Evolutionary conservation across 768 basidiomycete genomes (phyloP).

Genomic region (Solioccasus polychromus): DNA sequence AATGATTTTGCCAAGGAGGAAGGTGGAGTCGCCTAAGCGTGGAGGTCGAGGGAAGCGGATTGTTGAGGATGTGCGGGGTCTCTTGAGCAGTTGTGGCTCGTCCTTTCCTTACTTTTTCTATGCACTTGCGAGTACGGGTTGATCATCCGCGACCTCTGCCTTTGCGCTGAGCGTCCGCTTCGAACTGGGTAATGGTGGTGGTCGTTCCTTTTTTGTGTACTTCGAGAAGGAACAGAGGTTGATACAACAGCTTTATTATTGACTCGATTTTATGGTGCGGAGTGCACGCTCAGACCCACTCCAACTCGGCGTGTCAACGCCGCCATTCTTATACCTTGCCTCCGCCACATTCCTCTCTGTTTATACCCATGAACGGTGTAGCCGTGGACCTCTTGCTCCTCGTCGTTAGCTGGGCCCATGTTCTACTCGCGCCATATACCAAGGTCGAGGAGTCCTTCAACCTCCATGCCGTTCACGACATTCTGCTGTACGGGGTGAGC

Average conservation of each 20-base stretch:
- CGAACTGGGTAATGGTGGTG: conserved; percentile 45
- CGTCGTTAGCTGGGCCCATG: conserved; percentile 56
- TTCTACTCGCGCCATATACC: conserved; percentile 79
- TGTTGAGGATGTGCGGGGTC: conserved; percentile 17
- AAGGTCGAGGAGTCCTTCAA: conserved; percentile 99
- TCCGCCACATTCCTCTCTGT: background rate
- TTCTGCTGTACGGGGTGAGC: conserved; percentile 69
- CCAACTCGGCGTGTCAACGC: too few species aligned
- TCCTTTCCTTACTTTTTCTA: conserved; percentile 45
- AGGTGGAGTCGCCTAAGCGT: conserved; percentile 3
- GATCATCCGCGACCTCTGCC: conserved; percentile 38
- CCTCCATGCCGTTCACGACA: conserved; percentile 87
- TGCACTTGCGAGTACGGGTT: conserved; percentile 34
- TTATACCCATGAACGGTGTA: conserved; percentile 15
- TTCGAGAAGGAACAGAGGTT: conserved; percentile 52
- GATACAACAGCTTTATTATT: conserved; percentile 51
- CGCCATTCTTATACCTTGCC: background rate
- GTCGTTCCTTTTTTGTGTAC: conserved; percentile 55
- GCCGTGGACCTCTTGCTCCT: conserved; percentile 52
- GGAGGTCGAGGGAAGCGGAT: background rate
- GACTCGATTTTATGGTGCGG: too few species aligned
- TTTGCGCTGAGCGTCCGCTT: conserved; percentile 35
- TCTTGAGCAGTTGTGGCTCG: conserved; percentile 43
- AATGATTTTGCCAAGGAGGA: conserved; percentile 71
- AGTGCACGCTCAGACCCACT: too few species aligned